Evolutionary conservation across 2,329 filamentous ascomycete species (phyloP).

Genomic region (Juglanconis oblonga): DNA sequence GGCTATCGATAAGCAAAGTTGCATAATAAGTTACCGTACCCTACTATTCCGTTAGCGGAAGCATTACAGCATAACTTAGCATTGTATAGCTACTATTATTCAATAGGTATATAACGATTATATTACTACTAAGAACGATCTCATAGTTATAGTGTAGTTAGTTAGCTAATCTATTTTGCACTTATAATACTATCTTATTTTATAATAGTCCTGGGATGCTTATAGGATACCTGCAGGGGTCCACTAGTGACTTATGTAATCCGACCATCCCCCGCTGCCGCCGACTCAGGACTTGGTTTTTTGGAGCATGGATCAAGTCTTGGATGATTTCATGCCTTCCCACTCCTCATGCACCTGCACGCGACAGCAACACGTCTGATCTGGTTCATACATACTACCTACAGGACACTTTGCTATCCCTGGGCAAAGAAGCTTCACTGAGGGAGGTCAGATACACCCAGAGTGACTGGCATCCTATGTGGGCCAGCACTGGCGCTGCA

Average conservation of each 20-base stretch:
- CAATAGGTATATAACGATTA: no score
- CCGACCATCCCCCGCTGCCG: background rate
- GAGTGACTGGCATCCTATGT: background rate
- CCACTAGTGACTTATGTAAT: no score
- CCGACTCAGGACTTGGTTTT: background rate
- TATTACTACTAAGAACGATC: no score
- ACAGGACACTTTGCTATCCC: background rate
- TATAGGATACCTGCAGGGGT: no score
- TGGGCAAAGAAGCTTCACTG: background rate
- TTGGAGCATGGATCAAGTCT: background rate
- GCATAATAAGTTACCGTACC: no score
- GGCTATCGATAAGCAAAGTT: conserved; percentile 12
- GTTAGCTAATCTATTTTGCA: no score
- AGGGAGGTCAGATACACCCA: background rate
- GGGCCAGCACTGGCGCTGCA: background rate
- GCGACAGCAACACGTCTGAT: background rate
- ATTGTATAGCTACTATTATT: no score
- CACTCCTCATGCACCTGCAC: background rate
- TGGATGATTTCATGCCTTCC: conserved; percentile 4
- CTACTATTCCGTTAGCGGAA: no score
- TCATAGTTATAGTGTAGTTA: no score
- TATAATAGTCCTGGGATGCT: no score
- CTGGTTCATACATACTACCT: background rate
- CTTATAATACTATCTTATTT: no score
- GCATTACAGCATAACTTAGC: no score